Evolutionary conservation across 78 protist genomes (phyloP), one percentile per base, ranked within the genome.

Genomic region (Speleostelium caveatum): DNA sequence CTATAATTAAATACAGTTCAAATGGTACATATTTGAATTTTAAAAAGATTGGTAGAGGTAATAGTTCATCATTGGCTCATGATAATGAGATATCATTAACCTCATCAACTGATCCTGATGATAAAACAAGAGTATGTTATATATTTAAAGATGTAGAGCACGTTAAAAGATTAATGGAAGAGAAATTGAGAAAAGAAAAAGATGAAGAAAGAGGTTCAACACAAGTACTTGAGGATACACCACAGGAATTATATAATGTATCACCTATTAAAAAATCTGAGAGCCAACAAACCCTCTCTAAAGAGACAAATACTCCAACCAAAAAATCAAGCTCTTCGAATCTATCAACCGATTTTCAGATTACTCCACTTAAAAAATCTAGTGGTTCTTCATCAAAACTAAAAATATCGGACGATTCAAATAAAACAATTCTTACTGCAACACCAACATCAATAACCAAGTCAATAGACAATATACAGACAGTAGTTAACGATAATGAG

Each of bases 11-110:
- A 17, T 59, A 14, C 24, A 75, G 86, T 41, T 56, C 78, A 36
- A 80, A 80, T 58, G 89, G 89, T 41, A 80, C 89, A 56, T 80
- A 61, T 58, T 68, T 80, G 19, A 80, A 80, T 80, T 38, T 61
- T 24, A 80, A 68, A 41, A 80, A 59, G 58, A 62, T 80, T 24
- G 89, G 75, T 19, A 80, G 68, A 58, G 77, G 77, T 17, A 80
- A 51, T 19, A 67, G 58, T 19, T 39, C 55, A 7, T 32, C 89
- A 53, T 24, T 80, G 16, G 89, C 68, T 10, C 28, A 80, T 68
- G 89, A 77, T 0, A 80, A 80, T 80, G 89, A 80, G 22, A 80
- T 80, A n/a, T 19, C 89, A 35, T 41, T 80, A 4, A 66, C 89
- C 0, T 26, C 89, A 22, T 56, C 16, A 4, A 58, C 53, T 10